Percentiles rank a stretch among this genome's conserved stretches.
phyloP scores from a whole-genome alignment of 2,329 filamentous ascomycete genomes.

The Coleophoma cylindrospora region DNA sequence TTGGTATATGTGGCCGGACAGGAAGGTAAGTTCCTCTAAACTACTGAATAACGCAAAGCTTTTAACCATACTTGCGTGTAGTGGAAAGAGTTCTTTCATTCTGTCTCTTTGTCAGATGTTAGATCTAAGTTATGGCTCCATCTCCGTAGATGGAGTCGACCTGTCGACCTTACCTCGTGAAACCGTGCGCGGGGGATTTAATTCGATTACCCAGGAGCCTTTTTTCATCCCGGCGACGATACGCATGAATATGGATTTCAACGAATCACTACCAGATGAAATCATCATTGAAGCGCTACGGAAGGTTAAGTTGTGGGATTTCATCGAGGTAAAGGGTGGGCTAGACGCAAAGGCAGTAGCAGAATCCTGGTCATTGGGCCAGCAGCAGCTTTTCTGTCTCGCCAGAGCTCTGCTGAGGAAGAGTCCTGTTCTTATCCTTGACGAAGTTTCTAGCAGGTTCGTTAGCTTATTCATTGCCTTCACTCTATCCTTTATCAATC shows the following conservation, averaged over 20 bases:
- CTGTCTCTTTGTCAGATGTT: conserved; percentile 44
- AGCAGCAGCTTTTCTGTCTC: too few species aligned
- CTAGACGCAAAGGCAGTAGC: background rate
- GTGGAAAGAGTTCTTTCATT: conserved; percentile 38
- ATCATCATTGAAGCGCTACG: background rate
- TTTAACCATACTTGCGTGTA: conserved; percentile 12
- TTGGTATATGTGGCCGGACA: conserved; percentile 41
- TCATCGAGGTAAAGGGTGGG: background rate
- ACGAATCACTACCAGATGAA: background rate
- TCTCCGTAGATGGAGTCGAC: conserved; percentile 42
- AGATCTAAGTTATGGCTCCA: conserved; percentile 32
- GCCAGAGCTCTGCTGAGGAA: too few species aligned
- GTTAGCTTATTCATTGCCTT: too few species aligned
- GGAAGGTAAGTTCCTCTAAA: conserved; percentile 1
- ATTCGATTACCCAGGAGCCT: conserved; percentile 40
- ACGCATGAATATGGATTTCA: background rate
- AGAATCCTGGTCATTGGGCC: background rate
- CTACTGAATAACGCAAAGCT: background rate
- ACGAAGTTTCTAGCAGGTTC: too few species aligned
- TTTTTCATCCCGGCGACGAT: conserved; percentile 27
- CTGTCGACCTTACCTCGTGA: conserved; percentile 36
- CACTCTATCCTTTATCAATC: too few species aligned
- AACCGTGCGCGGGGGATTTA: conserved; percentile 34
- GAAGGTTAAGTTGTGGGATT: background rate
- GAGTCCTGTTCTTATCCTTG: too few species aligned